Percentiles rank a stretch among this genome's conserved stretches.
phyloP scores from a whole-genome alignment of 2,329 filamentous ascomycete genomes.

The Onygenales sp. region DNA sequence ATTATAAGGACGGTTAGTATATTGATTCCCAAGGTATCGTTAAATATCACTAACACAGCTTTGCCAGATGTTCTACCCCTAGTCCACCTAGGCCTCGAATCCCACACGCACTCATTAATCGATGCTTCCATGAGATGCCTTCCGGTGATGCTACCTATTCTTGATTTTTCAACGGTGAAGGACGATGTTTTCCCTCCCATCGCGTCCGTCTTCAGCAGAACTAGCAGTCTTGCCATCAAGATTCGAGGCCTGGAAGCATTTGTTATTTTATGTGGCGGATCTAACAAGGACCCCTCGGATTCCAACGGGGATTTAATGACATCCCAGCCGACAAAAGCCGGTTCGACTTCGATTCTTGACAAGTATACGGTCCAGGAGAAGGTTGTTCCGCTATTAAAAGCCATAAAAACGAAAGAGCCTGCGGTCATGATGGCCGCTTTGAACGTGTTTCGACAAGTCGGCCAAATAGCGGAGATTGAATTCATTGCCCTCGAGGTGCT shows the following conservation, averaged over 20 bases:
- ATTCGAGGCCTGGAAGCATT: conserved; percentile 86
- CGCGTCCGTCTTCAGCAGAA: conserved; percentile 81
- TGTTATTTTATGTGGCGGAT: conserved; percentile 76
- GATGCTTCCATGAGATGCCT: conserved; percentile 75
- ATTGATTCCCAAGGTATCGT: neutral
- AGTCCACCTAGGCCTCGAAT: conserved; percentile 73
- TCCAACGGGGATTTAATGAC: conserved; percentile 55
- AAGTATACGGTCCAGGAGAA: conserved; percentile 99
- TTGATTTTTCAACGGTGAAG: conserved; percentile 95
- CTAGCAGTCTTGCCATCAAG: conserved; percentile 89
- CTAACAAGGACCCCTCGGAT: conserved; percentile 37
- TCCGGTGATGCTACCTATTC: conserved; percentile 68
- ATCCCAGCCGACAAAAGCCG: conserved; percentile 40
- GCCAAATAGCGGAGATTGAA: conserved; percentile 71
- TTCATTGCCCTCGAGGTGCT: conserved; percentile 88
- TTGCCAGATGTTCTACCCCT: conserved; percentile 73
- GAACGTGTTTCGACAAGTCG: conserved; percentile 74
- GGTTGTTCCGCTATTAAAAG: conserved; percentile 79
- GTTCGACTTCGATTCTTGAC: conserved; percentile 68
- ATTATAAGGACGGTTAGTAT: conserved; percentile 78
- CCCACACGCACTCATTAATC: conserved; percentile 77
- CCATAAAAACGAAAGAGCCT: conserved; percentile 95
- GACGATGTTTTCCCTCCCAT: conserved; percentile 93
- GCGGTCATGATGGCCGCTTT: conserved; percentile 94
- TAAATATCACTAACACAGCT: conserved; percentile 14